These are phyloP conservation scores for Nymphaea thermarum DNA, from an alignment of 164 flowering plant genomes.

Conservation along the genomic window DNA sequence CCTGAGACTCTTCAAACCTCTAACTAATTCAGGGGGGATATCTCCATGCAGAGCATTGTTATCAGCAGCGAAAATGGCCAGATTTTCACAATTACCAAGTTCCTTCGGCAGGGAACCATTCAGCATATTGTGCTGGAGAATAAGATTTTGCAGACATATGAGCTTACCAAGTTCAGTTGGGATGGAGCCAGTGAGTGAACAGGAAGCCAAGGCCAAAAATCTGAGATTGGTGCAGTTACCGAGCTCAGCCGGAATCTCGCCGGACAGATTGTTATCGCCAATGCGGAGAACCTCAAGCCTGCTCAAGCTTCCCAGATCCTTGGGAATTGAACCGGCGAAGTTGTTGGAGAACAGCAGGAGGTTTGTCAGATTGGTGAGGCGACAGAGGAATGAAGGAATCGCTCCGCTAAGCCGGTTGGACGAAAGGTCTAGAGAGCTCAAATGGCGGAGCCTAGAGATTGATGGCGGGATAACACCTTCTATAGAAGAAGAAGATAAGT, in stretches of 20 bases:
- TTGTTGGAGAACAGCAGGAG: conserved; percentile 73
- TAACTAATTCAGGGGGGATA: conserved; percentile 44
- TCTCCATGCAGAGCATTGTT: conserved; percentile 53
- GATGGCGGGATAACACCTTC: conserved; percentile 62
- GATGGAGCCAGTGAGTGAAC: conserved; percentile 59
- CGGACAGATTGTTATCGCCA: conserved; percentile 75
- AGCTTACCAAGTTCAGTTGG: conserved; percentile 62
- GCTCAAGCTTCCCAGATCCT: conserved; percentile 41
- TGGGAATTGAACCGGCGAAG: conserved; percentile 66
- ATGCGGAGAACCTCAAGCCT: conserved; percentile 56
- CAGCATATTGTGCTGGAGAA: conserved; percentile 52
- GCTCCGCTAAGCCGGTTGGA: conserved; percentile 62
- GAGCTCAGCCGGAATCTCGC: conserved; percentile 60
- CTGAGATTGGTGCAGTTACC: conserved; percentile 45
- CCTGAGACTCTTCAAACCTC: conserved; percentile 40
- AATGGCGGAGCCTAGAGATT: conserved; percentile 35
- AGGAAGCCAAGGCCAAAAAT: conserved; percentile 67
- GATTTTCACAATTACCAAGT: conserved; percentile 59
- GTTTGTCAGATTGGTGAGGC: conserved; percentile 44
- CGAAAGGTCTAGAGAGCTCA: conserved; percentile 74
- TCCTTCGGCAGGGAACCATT: conserved; percentile 57
- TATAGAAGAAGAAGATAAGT: conserved; percentile 64
- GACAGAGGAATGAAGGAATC: conserved; percentile 65
- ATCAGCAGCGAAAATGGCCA: conserved; percentile 48
- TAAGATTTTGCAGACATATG: conserved; percentile 28